Base-by-base conservation (phyloP, 2,329 filamentous ascomycete genomes). In the Nakataea oryzae region DNA sequence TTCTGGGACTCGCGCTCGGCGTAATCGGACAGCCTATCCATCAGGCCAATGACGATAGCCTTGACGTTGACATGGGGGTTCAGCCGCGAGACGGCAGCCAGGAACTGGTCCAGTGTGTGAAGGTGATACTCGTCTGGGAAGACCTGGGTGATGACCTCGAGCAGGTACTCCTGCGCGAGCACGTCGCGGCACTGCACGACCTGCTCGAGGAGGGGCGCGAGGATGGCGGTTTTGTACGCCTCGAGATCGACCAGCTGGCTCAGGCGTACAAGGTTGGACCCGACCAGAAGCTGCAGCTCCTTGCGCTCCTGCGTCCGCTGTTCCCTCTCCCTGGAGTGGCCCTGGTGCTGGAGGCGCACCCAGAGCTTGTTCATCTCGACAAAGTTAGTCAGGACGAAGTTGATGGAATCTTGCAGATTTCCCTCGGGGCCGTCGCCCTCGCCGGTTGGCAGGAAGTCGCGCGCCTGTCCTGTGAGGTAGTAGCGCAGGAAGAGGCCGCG, bases 361-460 rank as follows among this genome's bases (percentile, higher is more conserved):
- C 95, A 99, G 41, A 99, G 82, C 82, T 99, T 99, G 78, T 99
- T 99, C 95, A 99, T 99, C 77, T 99, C 95, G 68, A 99, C 95
- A 72, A 99, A 99, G 71, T 99, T 99, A 64, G 95, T 99, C 71
- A 99, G 79, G 62, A 97, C 89, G 72, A 99, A 99, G 78, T 91
- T 97, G 77, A 99, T 96, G 47, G 93, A 97, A 76, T 99, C 95
- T 74, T 96, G 91, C 59, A 97, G 79, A 70, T 97, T 97, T 60
- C 95, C 95, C 74, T 97, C 93, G 2, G 93, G 92, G 0, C 95
- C 95, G 63, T 97, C 93, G 59, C 91, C 85, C 64, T 86, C 87
- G 58, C 90, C 90, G 1, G 84, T 85, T 0, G 95, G 95, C 60
- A 99, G 81, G 72, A 86, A 86, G 74, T 99, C 95, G 70, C 95